A percentile compares a stretch with the other conserved stretches of the same genome.
Conservation (phyloP, 371 early-diverging fungal species). For the Rhizopus delemar region DNA sequence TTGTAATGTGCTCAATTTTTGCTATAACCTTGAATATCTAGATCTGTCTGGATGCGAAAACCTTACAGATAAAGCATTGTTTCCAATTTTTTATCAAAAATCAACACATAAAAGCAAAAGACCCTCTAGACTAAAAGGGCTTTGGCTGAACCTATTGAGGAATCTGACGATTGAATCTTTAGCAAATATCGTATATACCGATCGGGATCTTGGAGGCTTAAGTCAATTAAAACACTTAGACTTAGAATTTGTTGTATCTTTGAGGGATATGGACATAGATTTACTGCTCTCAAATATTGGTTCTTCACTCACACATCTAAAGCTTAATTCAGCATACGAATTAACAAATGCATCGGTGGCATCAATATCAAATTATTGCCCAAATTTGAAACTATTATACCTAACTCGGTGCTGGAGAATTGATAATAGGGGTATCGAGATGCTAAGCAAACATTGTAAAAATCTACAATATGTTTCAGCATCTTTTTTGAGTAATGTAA, state of each 20-base stretch:
- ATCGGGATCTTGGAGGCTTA: neutral
- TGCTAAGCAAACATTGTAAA: constrained; percentile 22
- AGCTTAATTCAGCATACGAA: constrained; percentile 38
- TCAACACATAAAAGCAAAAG: no score
- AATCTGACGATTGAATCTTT: constrained; percentile 7
- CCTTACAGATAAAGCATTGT: constrained; percentile 18
- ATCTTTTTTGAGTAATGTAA: constrained; percentile 30
- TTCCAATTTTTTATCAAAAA: constrained; percentile 4
- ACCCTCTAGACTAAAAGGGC: constrained; percentile 9
- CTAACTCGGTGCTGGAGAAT: constrained; percentile 47
- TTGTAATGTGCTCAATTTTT: constrained; percentile 14
- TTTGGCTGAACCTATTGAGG: constrained; percentile 26
- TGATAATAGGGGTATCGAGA: constrained; percentile 21
- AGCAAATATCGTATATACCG: neutral
- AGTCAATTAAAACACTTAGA: constrained; percentile 16
- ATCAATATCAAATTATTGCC: constrained; percentile 31
- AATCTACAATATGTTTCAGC: constrained; percentile 32
- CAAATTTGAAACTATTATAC: constrained; percentile 33
- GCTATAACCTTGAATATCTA: constrained; percentile 29
- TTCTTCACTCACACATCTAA: constrained; percentile 28
- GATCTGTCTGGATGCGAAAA: constrained; percentile 40
- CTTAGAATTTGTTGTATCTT: constrained; percentile 16
- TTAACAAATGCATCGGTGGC: constrained; percentile 26
- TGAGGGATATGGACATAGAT: constrained; percentile 12
- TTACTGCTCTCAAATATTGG: constrained; percentile 20